Evolutionary conservation across 83 land plant genomes (phyloP), one percentile per base, ranked within the genome.

Genomic region (Isoetes engelmannii): DNA sequence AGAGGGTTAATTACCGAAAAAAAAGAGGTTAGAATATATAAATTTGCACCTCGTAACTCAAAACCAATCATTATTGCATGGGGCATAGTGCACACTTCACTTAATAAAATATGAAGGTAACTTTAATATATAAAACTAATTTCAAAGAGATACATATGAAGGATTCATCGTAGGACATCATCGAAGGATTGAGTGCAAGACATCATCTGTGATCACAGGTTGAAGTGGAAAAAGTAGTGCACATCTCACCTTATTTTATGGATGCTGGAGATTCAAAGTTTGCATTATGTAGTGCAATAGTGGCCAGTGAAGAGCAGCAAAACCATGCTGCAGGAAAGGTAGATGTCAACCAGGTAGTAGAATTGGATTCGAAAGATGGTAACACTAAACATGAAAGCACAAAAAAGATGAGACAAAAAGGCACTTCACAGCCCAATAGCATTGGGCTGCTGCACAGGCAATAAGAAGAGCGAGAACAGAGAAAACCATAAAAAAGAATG

Each of bases 171-270:
- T n/a, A n/a, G n/a, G n/a, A n/a, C n/a, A n/a, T n/a, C n/a, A n/a
- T n/a, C n/a, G n/a, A n/a, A n/a, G n/a, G n/a, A n/a, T n/a, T n/a
- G n/a, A n/a, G n/a, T n/a, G n/a, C n/a, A n/a, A n/a, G n/a, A n/a
- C n/a, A n/a, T n/a, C n/a, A n/a, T n/a, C n/a, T n/a, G n/a, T n/a
- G n/a, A n/a, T n/a, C n/a, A n/a, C n/a, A n/a, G 41, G 65, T 78
- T 42, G 63, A 74, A 49, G 82, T 78, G 13, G 77, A 48, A 12
- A 81, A 74, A 65, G 61, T 78, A 2, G 37, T 81, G 6, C 60
- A 69, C 28, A 81, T 44, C 5, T 77, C 81, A 20, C 83, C 83
- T 12, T 81, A 78, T 69, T 81, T 78, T 66, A 78, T 81, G 81
- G 72, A 74, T 13, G 77, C 77, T 47, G 83, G 70, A 58, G 83